Evolutionary conservation across 805 yeast species (phyloP).

Genomic region (Sugiyamaella lignohabitans): DNA sequence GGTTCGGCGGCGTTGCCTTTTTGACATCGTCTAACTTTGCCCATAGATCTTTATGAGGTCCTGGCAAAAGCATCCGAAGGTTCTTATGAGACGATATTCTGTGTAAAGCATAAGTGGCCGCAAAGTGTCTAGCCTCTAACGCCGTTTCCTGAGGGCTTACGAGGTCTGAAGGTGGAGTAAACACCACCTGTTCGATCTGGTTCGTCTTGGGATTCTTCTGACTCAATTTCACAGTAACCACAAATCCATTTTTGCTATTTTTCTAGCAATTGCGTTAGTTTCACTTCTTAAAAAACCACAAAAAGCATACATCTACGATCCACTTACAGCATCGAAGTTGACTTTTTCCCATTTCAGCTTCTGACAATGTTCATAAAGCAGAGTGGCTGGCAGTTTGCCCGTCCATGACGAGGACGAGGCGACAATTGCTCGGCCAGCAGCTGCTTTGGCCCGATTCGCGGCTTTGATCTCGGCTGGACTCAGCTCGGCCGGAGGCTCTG

Average conservation of each 20-base stretch:
- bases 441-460: slow-evolving; percentile 12
- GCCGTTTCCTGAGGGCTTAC: slow-evolving; percentile 70
- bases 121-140: slow-evolving; percentile 81
- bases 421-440: slow-evolving; percentile 16
- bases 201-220: slow-evolving; percentile 79
- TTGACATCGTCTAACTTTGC: slow-evolving; percentile 58
- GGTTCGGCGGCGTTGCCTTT: slow-evolving; percentile 24
- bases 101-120: slow-evolving; percentile 83
- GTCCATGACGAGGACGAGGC: slow-evolving; percentile 60
- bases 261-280: too few species aligned
- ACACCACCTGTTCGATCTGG: slow-evolving; percentile 51
- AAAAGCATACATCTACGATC: too few species aligned
- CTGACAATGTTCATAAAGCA: slow-evolving; percentile 82
- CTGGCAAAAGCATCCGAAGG: slow-evolving; percentile 80
- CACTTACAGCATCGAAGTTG: slow-evolving; percentile 58
- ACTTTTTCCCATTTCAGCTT: slow-evolving; percentile 86
- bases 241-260: slow-evolving; percentile 47
- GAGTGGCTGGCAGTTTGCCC: slow-evolving; percentile 84
- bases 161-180: slow-evolving; percentile 45
- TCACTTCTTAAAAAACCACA: slow-evolving; percentile 1
- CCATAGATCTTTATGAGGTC: slow-evolving; percentile 78
- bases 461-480: slow-evolving; percentile 3
- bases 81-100: slow-evolving; percentile 76
- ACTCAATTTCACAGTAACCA: slow-evolving; percentile 57
- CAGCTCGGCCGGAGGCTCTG: background rate